Evolutionary conservation across 371 early-diverging fungal species (phyloP).

Genomic region (Mortierella sp.): DNA sequence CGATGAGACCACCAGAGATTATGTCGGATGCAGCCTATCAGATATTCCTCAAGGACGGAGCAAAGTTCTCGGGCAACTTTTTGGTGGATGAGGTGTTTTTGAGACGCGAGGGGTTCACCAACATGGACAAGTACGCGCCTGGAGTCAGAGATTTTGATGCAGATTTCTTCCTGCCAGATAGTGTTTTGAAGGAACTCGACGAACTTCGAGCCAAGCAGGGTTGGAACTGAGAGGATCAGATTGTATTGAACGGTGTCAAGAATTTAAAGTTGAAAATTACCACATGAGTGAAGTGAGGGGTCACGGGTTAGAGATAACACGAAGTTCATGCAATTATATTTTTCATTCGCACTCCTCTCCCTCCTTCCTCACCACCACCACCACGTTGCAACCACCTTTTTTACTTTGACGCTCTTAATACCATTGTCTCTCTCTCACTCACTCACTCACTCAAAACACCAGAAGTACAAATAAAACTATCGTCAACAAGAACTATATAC

Average conservation of each 20-base stretch:
- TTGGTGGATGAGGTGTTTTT: conserved; percentile 81
- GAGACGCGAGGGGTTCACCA: conserved; percentile 72
- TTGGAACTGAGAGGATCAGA: conserved; percentile 32
- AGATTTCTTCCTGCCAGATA: conserved; percentile 79
- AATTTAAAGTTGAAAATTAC: background rate
- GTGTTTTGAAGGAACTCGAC: conserved; percentile 44
- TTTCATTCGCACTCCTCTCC: background rate
- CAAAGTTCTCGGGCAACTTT: conserved; percentile 78
- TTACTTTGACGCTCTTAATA: background rate
- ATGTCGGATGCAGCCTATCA: conserved; percentile 87
- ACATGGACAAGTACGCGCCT: conserved; percentile 77
- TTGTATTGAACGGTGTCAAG: background rate
- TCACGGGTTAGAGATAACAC: background rate
- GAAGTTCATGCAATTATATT: background rate
- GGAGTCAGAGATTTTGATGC: conserved; percentile 66
- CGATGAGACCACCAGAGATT: conserved; percentile 72
- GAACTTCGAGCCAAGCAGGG: conserved; percentile 47
- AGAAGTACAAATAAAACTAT: background rate
- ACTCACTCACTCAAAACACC: background rate
- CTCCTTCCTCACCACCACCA: background rate
- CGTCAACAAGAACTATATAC: background rate
- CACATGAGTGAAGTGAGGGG: background rate
- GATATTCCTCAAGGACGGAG: conserved; percentile 66
- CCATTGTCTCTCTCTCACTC: background rate
- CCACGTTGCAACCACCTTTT: background rate